Percentiles rank a stretch among this genome's conserved stretches.
Conservation (phyloP, 306 rosid species). For the Pyrus bretschneideri region DNA sequence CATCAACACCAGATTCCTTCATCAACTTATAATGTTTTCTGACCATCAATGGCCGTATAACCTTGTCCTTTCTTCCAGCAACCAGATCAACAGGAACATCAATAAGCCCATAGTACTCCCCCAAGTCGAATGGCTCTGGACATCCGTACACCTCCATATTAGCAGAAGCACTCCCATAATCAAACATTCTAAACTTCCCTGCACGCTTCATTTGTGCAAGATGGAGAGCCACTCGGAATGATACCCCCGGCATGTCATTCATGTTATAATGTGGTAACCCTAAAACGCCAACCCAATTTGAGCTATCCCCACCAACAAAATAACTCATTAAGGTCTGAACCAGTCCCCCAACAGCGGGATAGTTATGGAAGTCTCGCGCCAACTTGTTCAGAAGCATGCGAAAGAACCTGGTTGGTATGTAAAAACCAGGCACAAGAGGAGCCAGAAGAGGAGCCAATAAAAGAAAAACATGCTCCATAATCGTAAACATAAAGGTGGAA, state of each 20-base stretch:
- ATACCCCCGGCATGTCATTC: slow-evolving; percentile 93
- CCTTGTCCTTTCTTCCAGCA: slow-evolving; percentile 83
- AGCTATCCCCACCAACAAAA: slow-evolving; percentile 87
- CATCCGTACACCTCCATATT: slow-evolving; percentile 60
- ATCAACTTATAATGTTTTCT: slow-evolving; percentile 64
- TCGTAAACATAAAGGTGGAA: slow-evolving; percentile 52
- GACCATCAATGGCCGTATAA: slow-evolving; percentile 84
- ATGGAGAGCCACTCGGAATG: slow-evolving; percentile 69
- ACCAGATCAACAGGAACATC: slow-evolving; percentile 85
- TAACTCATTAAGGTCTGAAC: slow-evolving; percentile 91
- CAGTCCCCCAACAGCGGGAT: slow-evolving; percentile 88
- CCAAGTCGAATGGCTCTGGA: slow-evolving; percentile 66
- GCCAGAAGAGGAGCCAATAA: slow-evolving; percentile 57
- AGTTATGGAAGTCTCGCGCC: slow-evolving; percentile 82
- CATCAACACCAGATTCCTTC: slow-evolving; percentile 52
- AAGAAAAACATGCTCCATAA: slow-evolving; percentile 42
- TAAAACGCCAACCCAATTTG: slow-evolving; percentile 91
- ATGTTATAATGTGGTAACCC: slow-evolving; percentile 90
- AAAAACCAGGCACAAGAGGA: slow-evolving; percentile 66
- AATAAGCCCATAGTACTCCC: slow-evolving; percentile 45
- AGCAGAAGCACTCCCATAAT: slow-evolving; percentile 51
- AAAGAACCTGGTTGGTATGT: slow-evolving; percentile 83
- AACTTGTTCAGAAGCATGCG: slow-evolving; percentile 88
- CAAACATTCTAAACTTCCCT: slow-evolving; percentile 61
- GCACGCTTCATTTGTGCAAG: slow-evolving; percentile 81